phyloP scores from a whole-genome alignment of 108 stramenopile species.

The Pseudonitzschia delicatissima region DNA sequence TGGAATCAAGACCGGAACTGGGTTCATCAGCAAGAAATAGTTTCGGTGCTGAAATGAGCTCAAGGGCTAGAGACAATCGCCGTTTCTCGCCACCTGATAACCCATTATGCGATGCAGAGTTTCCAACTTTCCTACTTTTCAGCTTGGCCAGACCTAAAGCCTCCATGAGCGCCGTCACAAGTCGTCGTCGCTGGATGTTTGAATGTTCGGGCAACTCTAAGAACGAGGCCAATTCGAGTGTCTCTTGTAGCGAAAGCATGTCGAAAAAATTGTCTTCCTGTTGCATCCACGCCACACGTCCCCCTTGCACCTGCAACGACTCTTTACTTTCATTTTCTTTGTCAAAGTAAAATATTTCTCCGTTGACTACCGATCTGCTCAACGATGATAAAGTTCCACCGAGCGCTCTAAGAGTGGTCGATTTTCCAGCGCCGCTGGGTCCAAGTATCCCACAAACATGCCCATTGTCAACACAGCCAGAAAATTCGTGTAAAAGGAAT shows the following conservation, averaged over 20 bases:
- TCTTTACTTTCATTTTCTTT: conserved; percentile 1
- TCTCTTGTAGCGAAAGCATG: conserved; percentile 79
- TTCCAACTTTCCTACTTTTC: conserved; percentile 56
- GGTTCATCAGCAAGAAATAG: conserved; percentile 81
- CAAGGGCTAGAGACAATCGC: conserved; percentile 72
- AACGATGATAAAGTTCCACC: conserved; percentile 21
- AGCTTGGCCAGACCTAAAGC: conserved; percentile 57
- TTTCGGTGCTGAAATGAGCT: conserved; percentile 62
- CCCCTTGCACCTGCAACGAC: conserved; percentile 41
- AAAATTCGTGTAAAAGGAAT: conserved; percentile 48
- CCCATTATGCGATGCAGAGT: conserved; percentile 41
- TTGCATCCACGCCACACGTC: conserved; percentile 74
- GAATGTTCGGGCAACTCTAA: conserved; percentile 46
- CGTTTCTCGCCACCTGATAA: conserved; percentile 84
- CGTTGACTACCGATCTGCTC: conserved; percentile 24
- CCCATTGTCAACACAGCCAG: conserved; percentile 54
- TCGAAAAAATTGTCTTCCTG: conserved; percentile 81
- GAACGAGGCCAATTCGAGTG: conserved; percentile 71
- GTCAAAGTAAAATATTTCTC: conserved; percentile 24
- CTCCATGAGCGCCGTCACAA: conserved; percentile 47
- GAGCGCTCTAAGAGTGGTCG: conserved; percentile 17
- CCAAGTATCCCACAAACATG: conserved; percentile 70
- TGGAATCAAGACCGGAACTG: conserved; percentile 70
- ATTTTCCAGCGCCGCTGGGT: conserved; percentile 69
- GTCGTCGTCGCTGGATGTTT: conserved; percentile 24